Evolutionary conservation across 306 rosid species (phyloP), one percentile per base, ranked within the genome.

Genomic region (Cicer pinnatifidum): DNA sequence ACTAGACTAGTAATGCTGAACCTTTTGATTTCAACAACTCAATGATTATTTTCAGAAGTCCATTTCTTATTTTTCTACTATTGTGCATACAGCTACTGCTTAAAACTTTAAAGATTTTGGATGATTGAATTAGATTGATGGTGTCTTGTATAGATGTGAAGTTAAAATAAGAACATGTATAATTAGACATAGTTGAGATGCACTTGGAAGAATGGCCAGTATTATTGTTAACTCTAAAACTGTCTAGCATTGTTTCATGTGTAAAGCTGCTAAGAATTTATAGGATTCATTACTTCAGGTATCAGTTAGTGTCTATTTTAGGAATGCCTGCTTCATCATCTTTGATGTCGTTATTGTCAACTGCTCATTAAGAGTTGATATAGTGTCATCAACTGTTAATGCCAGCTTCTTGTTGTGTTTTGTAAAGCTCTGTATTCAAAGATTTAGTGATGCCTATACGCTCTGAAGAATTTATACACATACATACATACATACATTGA

Each of bases 371-470:
- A 19, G 60, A 17, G 38, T 64, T 39, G 59, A 63, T 39, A 13
- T 69, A n/a, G 48, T 47, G 9, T 67, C 33, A 50, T 74, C 20
- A 15, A 23, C 40, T 52, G 19, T 57, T 39, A 33, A 59, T 65
- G 20, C 47, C 67, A 61, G 52, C 70, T 60, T 52, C 64, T 58
- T 56, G 38, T 19, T 12, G 78, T 76, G 62, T 51, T 51, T 71
- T 57, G 40, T 72, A 53, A 63, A 53, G 71, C 52, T 5, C 1
- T 12, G 11, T 39, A 39, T 76, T 53, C 44, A 11, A 28, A 28
- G 37, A 71, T 73, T 76, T 64, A 69, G 56, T 69, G 17, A 39
- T 20, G 61, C 28, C 47, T 44, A 15, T 8, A 6, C 7, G 46
- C 11, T 19, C 45, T 38, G 6, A 64, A 50, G 67, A 54, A 54